phyloP scores from a whole-genome alignment of 441 rosid genomes.

The Adansonia gregorii region DNA sequence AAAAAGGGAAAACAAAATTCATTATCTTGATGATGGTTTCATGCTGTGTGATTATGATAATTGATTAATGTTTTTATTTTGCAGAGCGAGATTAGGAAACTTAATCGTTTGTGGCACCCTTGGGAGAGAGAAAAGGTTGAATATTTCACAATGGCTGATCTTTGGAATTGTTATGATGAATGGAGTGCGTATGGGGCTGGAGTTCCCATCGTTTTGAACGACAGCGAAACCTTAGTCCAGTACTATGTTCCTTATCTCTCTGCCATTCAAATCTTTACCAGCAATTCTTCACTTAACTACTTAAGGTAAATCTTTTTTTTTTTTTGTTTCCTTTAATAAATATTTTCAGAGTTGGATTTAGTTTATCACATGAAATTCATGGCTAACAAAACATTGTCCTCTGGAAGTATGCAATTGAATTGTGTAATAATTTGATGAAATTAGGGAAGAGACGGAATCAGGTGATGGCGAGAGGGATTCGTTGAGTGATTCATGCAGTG shows the following conservation, averaged over 20 bases:
- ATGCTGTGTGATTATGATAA: neutral
- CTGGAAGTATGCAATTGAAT: neutral
- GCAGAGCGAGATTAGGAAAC: constrained; percentile 75
- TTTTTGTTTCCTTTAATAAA: constrained; percentile 32
- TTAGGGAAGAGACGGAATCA: constrained; percentile 71
- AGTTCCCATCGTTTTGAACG: constrained; percentile 61
- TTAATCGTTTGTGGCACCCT: constrained; percentile 84
- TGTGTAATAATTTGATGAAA: neutral
- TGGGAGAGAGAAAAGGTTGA: constrained; percentile 84
- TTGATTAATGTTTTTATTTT: constrained; percentile 14
- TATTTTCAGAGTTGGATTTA: no score
- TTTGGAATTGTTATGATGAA: constrained; percentile 87
- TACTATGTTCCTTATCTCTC: constrained; percentile 95
- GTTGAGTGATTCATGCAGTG: constrained; percentile 79
- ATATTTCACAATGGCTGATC: constrained; percentile 73
- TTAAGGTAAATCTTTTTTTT: constrained; percentile 45
- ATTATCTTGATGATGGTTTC: neutral
- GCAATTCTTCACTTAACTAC: constrained; percentile 60
- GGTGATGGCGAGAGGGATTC: constrained; percentile 76
- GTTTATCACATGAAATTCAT: neutral
- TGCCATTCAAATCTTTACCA: constrained; percentile 86
- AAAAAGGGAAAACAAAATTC: neutral
- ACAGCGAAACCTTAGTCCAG: constrained; percentile 78
- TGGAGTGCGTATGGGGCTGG: constrained; percentile 99
- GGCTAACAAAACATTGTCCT: neutral